A percentile compares a stretch with the other conserved stretches of the same genome.
Evolutionary conservation across 371 early-diverging fungal genomes (phyloP).

Genomic region (Apophysomyces ossiformis): DNA sequence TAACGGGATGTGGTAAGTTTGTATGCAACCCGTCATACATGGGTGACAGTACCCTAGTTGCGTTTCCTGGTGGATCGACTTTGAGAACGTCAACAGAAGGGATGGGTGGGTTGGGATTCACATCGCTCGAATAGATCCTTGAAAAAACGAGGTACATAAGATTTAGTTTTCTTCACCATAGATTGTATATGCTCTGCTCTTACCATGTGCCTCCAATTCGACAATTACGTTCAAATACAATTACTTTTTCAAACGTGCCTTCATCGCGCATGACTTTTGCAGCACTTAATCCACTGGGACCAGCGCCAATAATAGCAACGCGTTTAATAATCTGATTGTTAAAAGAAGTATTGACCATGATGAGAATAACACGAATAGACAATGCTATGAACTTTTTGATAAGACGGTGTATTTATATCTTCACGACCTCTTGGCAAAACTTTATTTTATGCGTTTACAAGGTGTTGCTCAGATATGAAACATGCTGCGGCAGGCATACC

Average conservation of each 20-base stretch:
- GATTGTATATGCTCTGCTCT: background rate
- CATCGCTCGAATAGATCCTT: slow-evolving; percentile 46
- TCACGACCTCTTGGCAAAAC: too few species aligned
- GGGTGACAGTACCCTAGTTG: slow-evolving; percentile 36
- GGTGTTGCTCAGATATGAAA: too few species aligned
- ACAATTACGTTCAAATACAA: slow-evolving; percentile 44
- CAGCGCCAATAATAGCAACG: slow-evolving; percentile 56
- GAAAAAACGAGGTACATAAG: background rate
- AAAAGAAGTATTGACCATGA: background rate
- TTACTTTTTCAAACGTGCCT: slow-evolving; percentile 40
- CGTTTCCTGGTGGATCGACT: slow-evolving; percentile 34
- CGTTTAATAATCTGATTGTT: slow-evolving; percentile 23
- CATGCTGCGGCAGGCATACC: too few species aligned
- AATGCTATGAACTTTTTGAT: too few species aligned
- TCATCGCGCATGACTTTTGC: slow-evolving; percentile 40
- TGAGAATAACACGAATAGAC: background rate
- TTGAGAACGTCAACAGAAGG: slow-evolving; percentile 38
- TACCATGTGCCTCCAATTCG: slow-evolving; percentile 56
- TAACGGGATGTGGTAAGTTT: slow-evolving; percentile 62
- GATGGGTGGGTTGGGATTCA: slow-evolving; percentile 29
- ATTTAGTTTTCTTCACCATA: too few species aligned
- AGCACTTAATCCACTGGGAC: slow-evolving; percentile 49
- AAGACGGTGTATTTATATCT: too few species aligned
- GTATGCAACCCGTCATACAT: slow-evolving; percentile 63
- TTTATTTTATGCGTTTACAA: too few species aligned